Conservation (phyloP, 768 basidiomycete species). For the Mycena polygramma region DNA sequence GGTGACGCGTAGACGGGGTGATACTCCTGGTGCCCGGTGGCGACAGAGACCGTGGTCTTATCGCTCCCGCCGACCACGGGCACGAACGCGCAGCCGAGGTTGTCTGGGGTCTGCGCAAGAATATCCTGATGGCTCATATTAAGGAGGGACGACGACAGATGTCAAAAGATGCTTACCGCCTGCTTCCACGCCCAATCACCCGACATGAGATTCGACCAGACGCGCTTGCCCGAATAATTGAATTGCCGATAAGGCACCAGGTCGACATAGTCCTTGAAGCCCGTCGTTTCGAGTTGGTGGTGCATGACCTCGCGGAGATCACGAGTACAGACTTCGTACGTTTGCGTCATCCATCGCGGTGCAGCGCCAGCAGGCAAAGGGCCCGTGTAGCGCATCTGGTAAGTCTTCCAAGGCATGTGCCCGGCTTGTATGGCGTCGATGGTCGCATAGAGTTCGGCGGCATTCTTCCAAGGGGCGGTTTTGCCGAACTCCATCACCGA, state of each 20-base stretch:
- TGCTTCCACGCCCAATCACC: conserved; percentile 45
- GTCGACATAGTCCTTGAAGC: conserved; percentile 35
- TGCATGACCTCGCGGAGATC: conserved; percentile 6
- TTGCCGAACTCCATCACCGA: neutral
- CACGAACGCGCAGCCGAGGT: conserved; percentile 48
- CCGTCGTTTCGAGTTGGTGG: conserved; percentile 1
- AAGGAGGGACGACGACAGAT: neutral
- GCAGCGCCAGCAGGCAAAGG: neutral
- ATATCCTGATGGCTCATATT: conserved; percentile 25
- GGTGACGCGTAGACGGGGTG: conserved; percentile 51
- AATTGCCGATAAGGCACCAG: conserved; percentile 44
- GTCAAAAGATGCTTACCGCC: conserved; percentile 43
- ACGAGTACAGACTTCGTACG: conserved; percentile 23
- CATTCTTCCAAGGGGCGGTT: conserved; percentile 33
- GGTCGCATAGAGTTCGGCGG: neutral
- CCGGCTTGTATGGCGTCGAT: conserved; percentile 1
- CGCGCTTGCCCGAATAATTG: conserved; percentile 38
- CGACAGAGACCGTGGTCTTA: conserved; percentile 58
- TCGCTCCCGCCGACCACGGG: conserved; percentile 53
- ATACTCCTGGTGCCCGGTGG: conserved; percentile 55
- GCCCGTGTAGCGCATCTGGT: conserved; percentile 12
- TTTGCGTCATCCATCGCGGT: conserved; percentile 24
- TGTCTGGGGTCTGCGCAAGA: conserved; percentile 38
- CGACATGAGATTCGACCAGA: conserved; percentile 45
- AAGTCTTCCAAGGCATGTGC: conserved; percentile 4